Conservation (phyloP, 192 early-diverging fungal species). For the Allomyces macrogynus region DNA sequence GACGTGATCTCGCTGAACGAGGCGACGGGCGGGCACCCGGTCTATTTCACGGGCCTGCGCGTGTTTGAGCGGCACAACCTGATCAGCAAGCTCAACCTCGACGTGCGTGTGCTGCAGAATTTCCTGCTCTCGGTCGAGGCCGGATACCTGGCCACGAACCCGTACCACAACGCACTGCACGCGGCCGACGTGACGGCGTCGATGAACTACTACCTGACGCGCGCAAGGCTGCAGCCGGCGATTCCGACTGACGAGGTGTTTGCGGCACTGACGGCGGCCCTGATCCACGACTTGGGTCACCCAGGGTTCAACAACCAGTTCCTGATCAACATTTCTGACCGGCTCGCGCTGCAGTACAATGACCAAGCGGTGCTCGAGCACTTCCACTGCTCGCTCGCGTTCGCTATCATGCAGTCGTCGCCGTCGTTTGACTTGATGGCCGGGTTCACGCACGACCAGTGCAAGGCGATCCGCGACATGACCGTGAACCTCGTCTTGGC, state of each 20-base stretch:
- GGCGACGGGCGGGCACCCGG: slow-evolving; percentile 6
- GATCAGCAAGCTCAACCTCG: slow-evolving; percentile 8
- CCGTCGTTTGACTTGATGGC: slow-evolving; percentile 19
- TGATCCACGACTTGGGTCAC: slow-evolving; percentile 21
- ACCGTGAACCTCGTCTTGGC: slow-evolving; percentile 26
- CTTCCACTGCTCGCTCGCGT: slow-evolving; percentile 22
- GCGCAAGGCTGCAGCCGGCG: slow-evolving; percentile 4
- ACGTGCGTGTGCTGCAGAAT: slow-evolving; percentile 8
- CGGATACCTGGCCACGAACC: slow-evolving; percentile 15
- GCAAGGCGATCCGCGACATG: slow-evolving; percentile 15
- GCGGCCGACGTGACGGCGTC: slow-evolving; percentile 30
- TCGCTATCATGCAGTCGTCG: slow-evolving; percentile 15
- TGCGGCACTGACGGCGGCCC: slow-evolving; percentile 18
- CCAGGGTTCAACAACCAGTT: slow-evolving; percentile 35
- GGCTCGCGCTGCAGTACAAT: slow-evolving; percentile 28
- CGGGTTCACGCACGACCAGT: slow-evolving; percentile 11
- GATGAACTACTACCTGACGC: slow-evolving; percentile 21
- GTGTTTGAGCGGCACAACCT: slow-evolving; percentile 13
- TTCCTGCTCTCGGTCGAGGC: slow-evolving; percentile 13
- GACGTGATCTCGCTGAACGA: slow-evolving; percentile 4
- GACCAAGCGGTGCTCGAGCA: slow-evolving; percentile 29
- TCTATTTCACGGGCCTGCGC: slow-evolving; percentile 14
- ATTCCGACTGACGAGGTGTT: slow-evolving; percentile 16
- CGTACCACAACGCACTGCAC: slow-evolving; percentile 31
- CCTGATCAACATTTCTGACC: slow-evolving; percentile 18